These are phyloP conservation scores for Pontederia paniculata DNA, from an alignment of 176 grass and related monocot species.

Conservation along the genomic window DNA sequence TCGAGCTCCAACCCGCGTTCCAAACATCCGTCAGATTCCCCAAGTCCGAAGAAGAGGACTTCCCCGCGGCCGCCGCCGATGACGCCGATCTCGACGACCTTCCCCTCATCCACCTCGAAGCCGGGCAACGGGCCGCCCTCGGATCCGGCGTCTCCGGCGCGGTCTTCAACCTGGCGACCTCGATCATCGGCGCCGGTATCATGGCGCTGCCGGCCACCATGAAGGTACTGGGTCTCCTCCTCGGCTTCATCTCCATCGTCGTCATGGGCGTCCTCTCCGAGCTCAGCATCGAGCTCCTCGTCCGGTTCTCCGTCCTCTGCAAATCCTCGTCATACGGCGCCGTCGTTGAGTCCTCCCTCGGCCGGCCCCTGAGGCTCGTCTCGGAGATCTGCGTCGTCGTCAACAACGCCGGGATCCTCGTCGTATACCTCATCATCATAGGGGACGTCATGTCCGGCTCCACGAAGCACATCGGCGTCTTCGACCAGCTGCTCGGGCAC, in stretches of 20 bases:
- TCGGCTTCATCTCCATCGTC: conserved; percentile 59
- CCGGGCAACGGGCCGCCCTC: conserved; percentile 8
- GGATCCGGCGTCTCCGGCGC: conserved; percentile 51
- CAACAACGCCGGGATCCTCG: conserved; percentile 78
- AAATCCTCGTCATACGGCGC: conserved; percentile 74
- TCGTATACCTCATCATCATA: conserved; percentile 92
- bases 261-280: conserved; percentile 81
- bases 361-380: conserved; percentile 47
- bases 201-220: conserved; percentile 97
- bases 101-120: conserved; percentile 49
- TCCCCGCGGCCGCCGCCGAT: conserved; percentile 30
- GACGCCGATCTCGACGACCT: conserved; percentile 34
- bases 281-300: conserved; percentile 84
- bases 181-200: conserved; percentile 94
- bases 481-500: conserved; percentile 75
- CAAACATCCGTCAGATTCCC: not conserved
- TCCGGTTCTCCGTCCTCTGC: conserved; percentile 62
- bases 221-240: conserved; percentile 86
- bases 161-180: conserved; percentile 92
- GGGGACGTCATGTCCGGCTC: conserved; percentile 96
- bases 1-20: conserved; percentile 54
- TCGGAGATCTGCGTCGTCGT: conserved; percentile 79
- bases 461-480: conserved; percentile 59
- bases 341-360: conserved; percentile 62
- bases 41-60: conserved; percentile 34